Evolutionary conservation across 1,284 basidiomycete genomes (phyloP), one percentile per base, ranked within the genome.

Genomic region (Malassezia sp.): DNA sequence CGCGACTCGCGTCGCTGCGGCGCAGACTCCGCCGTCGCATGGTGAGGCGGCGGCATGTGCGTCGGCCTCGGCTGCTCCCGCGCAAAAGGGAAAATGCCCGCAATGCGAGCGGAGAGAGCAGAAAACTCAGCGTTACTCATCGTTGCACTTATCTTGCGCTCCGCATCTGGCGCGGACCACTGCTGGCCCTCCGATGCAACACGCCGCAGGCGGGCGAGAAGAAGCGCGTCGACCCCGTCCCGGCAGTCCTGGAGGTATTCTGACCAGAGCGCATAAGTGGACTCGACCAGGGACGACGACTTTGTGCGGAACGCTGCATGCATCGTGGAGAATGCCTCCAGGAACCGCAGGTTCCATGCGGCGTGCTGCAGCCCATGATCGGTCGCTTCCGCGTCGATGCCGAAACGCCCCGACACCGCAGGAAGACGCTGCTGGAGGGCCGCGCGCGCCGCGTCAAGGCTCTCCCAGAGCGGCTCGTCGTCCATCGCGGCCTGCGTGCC

Each of bases 111-210:
- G 9, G 15, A 35, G 4, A 50, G 24, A 9, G 48, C 48, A 5
- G 35, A 39, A 4, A 33, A 17, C n/a, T 50, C 48, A 2, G 37
- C 42, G 3, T 35, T n/a, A 17, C 34, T 40, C 9, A 41, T 15
- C 18, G 28, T 22, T n/a, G 27, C 35, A 20, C 21, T 43, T 10
- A 32, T 30, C 8, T 21, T 35, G 12, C 32, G 37, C 3, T 39
- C 42, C 6, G 21, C 26, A 18, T 32, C 27, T 7, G 39, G 42
- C 28, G 37, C 42, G 2, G 48, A 30, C 48, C 48, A 50, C 17
- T 44, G 36, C 10, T 45, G 48, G 2, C 35, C 38, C 28, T 50
- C 48, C 2, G 48, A 20, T 10, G 48, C 48, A 7, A 45, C 48
- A n/a, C 33, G 27, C 14, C 38, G 36, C 8, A 45, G 38, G n/a